Evolutionary conservation across 495 filamentous ascomycete species (phyloP), one percentile per base, ranked within the genome.

Genomic region (Neurospora sp.): DNA sequence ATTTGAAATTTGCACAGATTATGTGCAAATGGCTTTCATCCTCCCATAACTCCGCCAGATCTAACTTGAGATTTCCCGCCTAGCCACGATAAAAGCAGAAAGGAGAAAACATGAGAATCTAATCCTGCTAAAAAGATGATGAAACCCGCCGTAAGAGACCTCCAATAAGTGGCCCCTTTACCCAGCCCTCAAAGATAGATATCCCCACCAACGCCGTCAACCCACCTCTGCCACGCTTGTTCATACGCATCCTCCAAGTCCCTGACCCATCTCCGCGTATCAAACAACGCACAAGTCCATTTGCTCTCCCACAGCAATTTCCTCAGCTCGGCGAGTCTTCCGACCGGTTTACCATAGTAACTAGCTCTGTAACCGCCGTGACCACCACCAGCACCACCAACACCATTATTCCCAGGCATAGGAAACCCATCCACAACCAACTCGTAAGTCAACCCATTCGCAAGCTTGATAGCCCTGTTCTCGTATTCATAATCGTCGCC

Each of bases 161-260:
- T 62, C 42, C 39, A 42, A 18, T 42, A 7, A 18, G 12, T 31
- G 6, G 54, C 12, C 27, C 5, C 6, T 66, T 18, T 16, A 18
- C 14, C 54, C 27, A 66, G 6, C 54, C 14, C 37, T 80, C 75
- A 86, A 74, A 91, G 83, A 76, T 87, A 95, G 74, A 99, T 96
- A 87, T 99, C 96, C 69, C 96, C 94, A 40, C 94, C 92, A 84
- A 93, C 91, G 40, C 93, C 94, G 40, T 84, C 86, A 40, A 93
- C 96, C 94, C 94, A 98, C 78, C 88, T 86, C 75, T 87, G 86
- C 96, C 96, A 99, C 11, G 94, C 94, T 78, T 90, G 88, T 73
- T 91, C 90, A 79, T 98, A 98, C 23, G 94, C 94, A 74, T 88
- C 86, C 84, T 99, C 96, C 73, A 99, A 80, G 85, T 98, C 95